A percentile compares a stretch with the other conserved stretches of the same genome.
Evolutionary conservation across 1,284 basidiomycete genomes (phyloP).

Genomic region (Kalmanozyma brasiliensis): DNA sequence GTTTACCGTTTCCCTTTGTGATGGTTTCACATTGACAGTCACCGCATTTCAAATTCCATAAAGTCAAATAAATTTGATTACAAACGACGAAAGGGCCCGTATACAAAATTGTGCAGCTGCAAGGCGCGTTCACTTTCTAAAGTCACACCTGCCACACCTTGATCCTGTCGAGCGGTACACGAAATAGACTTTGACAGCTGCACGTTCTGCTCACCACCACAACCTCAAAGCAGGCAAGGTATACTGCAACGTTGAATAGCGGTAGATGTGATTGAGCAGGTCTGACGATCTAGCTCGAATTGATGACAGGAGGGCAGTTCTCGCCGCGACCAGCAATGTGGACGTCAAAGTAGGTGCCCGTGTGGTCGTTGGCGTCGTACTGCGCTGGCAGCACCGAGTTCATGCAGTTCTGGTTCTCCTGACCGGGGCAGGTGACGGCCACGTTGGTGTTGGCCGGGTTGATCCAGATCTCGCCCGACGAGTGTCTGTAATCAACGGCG

Average conservation of each 20-base stretch:
- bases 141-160: slow-evolving; percentile 3
- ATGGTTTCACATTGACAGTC: slow-evolving; percentile 6
- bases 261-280: neutral
- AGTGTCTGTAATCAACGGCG: slow-evolving; percentile 49
- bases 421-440: slow-evolving; percentile 56
- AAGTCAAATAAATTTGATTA: neutral
- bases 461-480: slow-evolving; percentile 57
- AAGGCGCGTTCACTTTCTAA: slow-evolving; percentile 6
- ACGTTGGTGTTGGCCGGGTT: slow-evolving; percentile 48
- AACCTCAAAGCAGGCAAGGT: no score
- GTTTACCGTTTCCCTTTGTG: slow-evolving; percentile 23
- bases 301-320: slow-evolving; percentile 49
- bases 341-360: slow-evolving; percentile 59
- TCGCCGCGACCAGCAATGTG: slow-evolving; percentile 50
- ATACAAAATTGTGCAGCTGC: neutral
- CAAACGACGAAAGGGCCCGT: no score
- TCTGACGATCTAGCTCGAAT: no score
- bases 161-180: no score
- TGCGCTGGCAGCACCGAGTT: slow-evolving; percentile 31
- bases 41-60: slow-evolving; percentile 6
- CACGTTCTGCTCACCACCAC: neutral
- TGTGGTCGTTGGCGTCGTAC: slow-evolving; percentile 50
- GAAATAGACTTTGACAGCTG: neutral
- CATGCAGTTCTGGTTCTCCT: slow-evolving; percentile 61
- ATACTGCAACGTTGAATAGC: no score